A percentile compares a stretch with the other conserved stretches of the same genome.
Evolutionary conservation across 805 yeast species (phyloP).

Genomic region (Dipodascopsis uninucleata): DNA sequence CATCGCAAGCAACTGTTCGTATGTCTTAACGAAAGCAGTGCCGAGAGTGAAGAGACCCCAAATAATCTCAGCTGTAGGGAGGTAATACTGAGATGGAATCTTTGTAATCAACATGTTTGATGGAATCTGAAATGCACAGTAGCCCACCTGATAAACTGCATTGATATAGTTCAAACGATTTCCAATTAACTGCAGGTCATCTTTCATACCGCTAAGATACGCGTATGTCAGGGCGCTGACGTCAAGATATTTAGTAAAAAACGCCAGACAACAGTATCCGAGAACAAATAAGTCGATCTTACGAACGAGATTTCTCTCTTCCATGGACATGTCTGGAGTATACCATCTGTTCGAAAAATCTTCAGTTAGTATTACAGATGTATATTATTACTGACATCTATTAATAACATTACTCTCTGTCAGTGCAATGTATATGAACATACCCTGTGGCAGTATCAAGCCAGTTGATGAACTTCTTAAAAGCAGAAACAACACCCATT

Average conservation of each 20-base stretch:
- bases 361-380: too few relatives aligned
- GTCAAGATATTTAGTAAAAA: slow-evolving; percentile 68
- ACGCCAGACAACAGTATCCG: slow-evolving; percentile 54
- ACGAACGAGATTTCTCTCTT: slow-evolving; percentile 46
- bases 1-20: slow-evolving; percentile 55
- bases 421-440: too few relatives aligned
- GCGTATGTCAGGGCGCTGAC: slow-evolving; percentile 59
- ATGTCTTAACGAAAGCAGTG: slow-evolving; percentile 48
- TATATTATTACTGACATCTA: too few relatives aligned
- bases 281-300: slow-evolving; percentile 56
- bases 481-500: not conserved
- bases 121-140: slow-evolving; percentile 60
- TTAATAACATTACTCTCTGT: too few relatives aligned
- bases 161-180: slow-evolving; percentile 60
- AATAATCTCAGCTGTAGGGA: slow-evolving; percentile 55
- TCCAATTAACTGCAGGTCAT: slow-evolving; percentile 52
- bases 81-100: slow-evolving; percentile 52
- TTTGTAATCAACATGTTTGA: slow-evolving; percentile 56
- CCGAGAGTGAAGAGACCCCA: slow-evolving; percentile 68
- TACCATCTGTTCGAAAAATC: slow-evolving; percentile 11
- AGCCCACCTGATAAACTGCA: slow-evolving; percentile 57
- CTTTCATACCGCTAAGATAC: slow-evolving; percentile 60
- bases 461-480: slow-evolving; percentile 2
- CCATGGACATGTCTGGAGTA: slow-evolving; percentile 27
- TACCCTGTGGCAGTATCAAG: slow-evolving; percentile 5